These are phyloP conservation scores for Amaranthus palmeri DNA, from an alignment of 148 eudicot genomes.

Conservation along the genomic window DNA sequence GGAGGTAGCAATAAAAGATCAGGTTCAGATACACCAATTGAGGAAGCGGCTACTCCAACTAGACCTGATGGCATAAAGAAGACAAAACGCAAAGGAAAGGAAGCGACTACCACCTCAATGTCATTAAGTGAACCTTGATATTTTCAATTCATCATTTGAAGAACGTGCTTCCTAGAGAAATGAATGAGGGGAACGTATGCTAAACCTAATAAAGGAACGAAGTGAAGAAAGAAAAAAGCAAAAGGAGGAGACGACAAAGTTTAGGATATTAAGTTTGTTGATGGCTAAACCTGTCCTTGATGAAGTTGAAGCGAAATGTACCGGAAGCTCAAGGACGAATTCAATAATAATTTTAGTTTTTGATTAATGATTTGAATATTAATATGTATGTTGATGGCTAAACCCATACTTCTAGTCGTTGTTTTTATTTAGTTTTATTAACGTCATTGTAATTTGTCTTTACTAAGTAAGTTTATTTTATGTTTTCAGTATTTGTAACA, in stretches of 20 bases:
- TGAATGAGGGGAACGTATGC: neutral
- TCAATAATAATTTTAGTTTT: neutral
- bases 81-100: no score
- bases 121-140: neutral
- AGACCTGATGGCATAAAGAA: no score
- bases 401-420: neutral
- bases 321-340: neutral
- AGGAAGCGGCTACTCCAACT: no score
- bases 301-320: neutral
- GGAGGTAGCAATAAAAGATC: no score
- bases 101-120: slow-evolving; percentile 9
- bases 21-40: no score
- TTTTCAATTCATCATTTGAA: neutral
- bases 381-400: neutral
- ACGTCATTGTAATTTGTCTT: no score
- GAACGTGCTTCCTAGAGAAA: neutral
- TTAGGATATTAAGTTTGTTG: neutral
- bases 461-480: no score
- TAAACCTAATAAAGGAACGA: neutral
- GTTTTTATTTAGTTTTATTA: neutral
- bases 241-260: neutral
- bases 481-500: no score
- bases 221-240: neutral
- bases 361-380: neutral
- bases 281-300: neutral